phyloP scores from a whole-genome alignment of 441 rosid genomes.

The Populus hybrid region DNA sequence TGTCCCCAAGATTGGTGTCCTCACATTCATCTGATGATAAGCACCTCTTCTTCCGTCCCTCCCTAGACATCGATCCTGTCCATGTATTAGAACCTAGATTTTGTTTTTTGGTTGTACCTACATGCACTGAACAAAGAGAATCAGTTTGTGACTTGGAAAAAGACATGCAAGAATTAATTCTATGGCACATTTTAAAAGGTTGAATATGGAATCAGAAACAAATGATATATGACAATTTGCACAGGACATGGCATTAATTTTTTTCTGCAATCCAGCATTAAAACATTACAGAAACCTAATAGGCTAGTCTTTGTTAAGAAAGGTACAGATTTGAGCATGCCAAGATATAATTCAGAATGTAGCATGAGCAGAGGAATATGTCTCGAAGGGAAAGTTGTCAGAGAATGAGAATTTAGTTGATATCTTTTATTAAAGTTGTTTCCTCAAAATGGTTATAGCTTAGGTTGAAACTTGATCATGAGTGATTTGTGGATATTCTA shows the following conservation, averaged over 20 bases:
- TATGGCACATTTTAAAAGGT: not conserved
- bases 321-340: not conserved
- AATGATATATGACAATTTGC: not conserved
- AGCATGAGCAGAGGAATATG: not conserved
- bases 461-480: not conserved
- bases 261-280: too few relatives aligned
- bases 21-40: conserved; percentile 25
- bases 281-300: not conserved
- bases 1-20: conserved; percentile 30
- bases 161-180: not conserved
- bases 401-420: not conserved
- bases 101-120: conserved; percentile 33
- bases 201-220: not conserved
- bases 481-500: not conserved
- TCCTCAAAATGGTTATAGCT: not conserved
- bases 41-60: conserved; percentile 51
- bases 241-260: not conserved
- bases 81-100: conserved; percentile 37
- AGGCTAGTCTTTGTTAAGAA: not conserved
- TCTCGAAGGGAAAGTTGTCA: not conserved
- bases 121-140: not conserved
- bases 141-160: not conserved
- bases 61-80: conserved; percentile 48
- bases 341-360: not conserved
- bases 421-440: not conserved